Evolutionary conservation across 139 green algal genomes (phyloP).

Genomic region (Chlamydomonas sphaeroides): DNA sequence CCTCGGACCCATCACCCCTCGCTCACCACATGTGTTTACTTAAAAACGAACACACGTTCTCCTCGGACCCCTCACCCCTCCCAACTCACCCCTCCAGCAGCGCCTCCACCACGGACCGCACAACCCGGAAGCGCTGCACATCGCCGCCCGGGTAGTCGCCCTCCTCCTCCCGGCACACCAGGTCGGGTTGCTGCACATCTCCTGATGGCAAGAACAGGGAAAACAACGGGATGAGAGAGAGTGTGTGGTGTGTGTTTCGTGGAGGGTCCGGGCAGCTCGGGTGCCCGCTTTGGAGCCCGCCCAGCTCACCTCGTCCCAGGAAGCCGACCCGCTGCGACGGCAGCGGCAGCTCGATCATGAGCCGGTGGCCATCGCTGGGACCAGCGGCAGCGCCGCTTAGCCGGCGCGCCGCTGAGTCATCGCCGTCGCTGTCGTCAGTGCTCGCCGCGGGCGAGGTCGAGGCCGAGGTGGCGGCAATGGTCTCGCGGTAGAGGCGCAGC

Average conservation of each 20-base stretch:
- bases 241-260: no score
- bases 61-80: not conserved
- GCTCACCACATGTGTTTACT: no score
- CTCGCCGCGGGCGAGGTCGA: no score
- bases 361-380: not conserved
- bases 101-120: constrained; percentile 6
- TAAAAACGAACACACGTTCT: no score
- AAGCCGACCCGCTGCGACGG: constrained; percentile 20
- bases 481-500: constrained; percentile 5
- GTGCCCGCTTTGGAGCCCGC: not conserved
- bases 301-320: constrained; percentile 19
- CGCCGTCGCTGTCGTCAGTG: no score
- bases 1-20: no score
- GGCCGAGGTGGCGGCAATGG: no score
- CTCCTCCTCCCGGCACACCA: constrained; percentile 16
- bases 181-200: no score
- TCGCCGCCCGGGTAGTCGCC: constrained; percentile 27
- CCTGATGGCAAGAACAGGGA: no score
- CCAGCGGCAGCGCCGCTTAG: not conserved
- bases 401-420: no score
- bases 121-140: constrained; percentile 17
- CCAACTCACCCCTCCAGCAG: constrained; percentile 26
- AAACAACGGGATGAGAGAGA: no score
- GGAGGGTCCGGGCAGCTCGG: no score
- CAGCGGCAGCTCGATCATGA: constrained; percentile 35